Evolutionary conservation across 2,329 filamentous ascomycete genomes (phyloP), one percentile per base, ranked within the genome.

Genomic region (Parascedosporium putredinis): DNA sequence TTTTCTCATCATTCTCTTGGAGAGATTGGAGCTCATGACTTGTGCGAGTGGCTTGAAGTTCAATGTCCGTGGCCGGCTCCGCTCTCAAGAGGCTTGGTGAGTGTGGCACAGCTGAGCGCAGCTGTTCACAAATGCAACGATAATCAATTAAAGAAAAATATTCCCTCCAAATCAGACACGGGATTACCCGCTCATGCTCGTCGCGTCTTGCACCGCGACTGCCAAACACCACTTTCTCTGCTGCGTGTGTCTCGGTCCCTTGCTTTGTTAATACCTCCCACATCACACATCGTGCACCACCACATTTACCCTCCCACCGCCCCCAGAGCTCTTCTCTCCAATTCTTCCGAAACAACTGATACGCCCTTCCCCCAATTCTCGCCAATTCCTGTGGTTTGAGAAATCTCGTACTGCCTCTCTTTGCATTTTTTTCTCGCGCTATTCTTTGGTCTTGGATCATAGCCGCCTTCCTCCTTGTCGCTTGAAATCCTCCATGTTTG

Each of bases 131-230:
- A n/a, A 12, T 14, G 14, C 33, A 16, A 34, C 14, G 9, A 34
- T 10, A 22, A 20, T 42, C 7, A 7, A 1, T 42, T 9, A 42
- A 5, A 20, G 12, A 36, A 7, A 42, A 20, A n/a, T n/a, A n/a
- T n/a, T n/a, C n/a, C n/a, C n/a, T n/a, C n/a, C n/a, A n/a, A n/a
- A n/a, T n/a, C n/a, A n/a, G n/a, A 20, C 3, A 42, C 38, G 38
- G 38, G 38, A 42, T 42, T 23, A 42, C 38, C 38, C 38, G 38
- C 20, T 16, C 18, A 42, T 31, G 25, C 22, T 24, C 4, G 45
- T 47, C 45, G 45, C 45, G 45, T 47, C 45, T 47, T 23, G 45
- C 45, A 47, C 45, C 45, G 45, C 45, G 45, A 36, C 45, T 6
- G 45, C 29, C 45, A 47, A 47, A 47, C 45, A 47, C 45, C 20